Evolutionary conservation across 352 stramenopile genomes (phyloP), one percentile per base, ranked within the genome.

Genomic region (Phytophthora cryptogea): DNA sequence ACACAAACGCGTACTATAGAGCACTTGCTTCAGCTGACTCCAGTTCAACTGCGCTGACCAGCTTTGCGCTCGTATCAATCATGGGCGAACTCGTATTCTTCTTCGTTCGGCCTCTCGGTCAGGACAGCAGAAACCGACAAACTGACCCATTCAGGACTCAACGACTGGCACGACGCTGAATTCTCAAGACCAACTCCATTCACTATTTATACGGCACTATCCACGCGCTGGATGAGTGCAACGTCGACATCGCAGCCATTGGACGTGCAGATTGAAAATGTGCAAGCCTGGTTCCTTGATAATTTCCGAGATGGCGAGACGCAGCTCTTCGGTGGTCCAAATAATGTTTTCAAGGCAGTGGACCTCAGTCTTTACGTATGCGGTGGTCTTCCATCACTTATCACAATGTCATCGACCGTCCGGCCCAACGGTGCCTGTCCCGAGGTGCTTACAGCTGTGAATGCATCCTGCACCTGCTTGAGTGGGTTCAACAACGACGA

Each of bases 391-490:
- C 72, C 66, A 27, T 63, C 68, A 9, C 33, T 81, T n/a, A 23
- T 73, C 9, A 74, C 62, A 27, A 35, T 66, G 13, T 76, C 66
- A 16, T 51, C 55, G 10, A 46, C 41, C 7, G 40, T 59, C 16
- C 42, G 52, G 26, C 45, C 70, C 5, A 82, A 82, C 8, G 59
- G 63, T 13, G 62, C 42, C 11, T 82, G 73, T 42, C 63, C 67
- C 13, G 28, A 54, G 1, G 11, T 63, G 17, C 59, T 75, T 54
- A 71, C 54, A 17, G 44, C 43, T 2, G 35, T 67, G 39, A 82
- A 79, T 26, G 63, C 42, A 2, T 82, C 73, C 16, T 82, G 73
- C 42, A 82, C 70, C 9, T 82, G 73, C 28, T 43, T 82, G n/a
- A 64, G n/a, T 8, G 59, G 66, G 31, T 26, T 65, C 16, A 40